phyloP scores from a whole-genome alignment of 441 rosid species.

The Raphanus hybrid region DNA sequence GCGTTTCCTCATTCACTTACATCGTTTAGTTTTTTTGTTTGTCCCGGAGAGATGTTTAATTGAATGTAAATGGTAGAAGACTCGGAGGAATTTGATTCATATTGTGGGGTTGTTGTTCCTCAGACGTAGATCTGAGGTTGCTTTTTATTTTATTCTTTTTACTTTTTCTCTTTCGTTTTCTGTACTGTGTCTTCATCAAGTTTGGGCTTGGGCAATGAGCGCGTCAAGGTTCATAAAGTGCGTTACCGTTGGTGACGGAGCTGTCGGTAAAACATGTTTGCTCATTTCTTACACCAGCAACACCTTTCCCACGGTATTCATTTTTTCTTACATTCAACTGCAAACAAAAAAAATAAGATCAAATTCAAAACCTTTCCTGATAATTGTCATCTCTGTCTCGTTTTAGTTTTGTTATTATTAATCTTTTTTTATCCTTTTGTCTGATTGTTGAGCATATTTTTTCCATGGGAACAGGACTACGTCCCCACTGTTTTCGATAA shows the following conservation, averaged over 20 bases:
- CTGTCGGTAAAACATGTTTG: conserved; percentile 78
- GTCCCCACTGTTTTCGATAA: conserved; percentile 71
- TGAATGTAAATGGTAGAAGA: conserved; percentile 18
- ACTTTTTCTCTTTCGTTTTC: not conserved
- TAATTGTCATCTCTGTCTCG: too few species aligned
- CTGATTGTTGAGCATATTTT: not conserved
- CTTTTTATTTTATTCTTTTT: not conserved
- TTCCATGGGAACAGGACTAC: conserved; percentile 51
- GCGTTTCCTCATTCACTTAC: not conserved
- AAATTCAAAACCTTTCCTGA: too few species aligned
- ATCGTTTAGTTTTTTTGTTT: not conserved
- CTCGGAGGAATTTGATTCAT: conserved; percentile 20
- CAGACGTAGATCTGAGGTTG: conserved; percentile 79
- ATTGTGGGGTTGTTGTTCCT: conserved; percentile 45
- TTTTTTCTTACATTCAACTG: not conserved
- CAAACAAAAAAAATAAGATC: too few species aligned
- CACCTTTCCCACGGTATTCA: conserved; percentile 65
- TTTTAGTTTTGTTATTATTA: too few species aligned
- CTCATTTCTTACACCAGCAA: conserved; percentile 80
- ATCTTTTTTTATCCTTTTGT: not conserved
- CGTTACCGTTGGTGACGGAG: conserved; percentile 83
- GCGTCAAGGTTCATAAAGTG: conserved; percentile 78
- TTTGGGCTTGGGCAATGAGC: conserved; percentile 50
- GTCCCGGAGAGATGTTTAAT: not conserved
- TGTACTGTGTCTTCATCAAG: not conserved